Base-by-base conservation (phyloP, 2,329 filamentous ascomycete genomes). In the Leptographium radiaticola region DNA sequence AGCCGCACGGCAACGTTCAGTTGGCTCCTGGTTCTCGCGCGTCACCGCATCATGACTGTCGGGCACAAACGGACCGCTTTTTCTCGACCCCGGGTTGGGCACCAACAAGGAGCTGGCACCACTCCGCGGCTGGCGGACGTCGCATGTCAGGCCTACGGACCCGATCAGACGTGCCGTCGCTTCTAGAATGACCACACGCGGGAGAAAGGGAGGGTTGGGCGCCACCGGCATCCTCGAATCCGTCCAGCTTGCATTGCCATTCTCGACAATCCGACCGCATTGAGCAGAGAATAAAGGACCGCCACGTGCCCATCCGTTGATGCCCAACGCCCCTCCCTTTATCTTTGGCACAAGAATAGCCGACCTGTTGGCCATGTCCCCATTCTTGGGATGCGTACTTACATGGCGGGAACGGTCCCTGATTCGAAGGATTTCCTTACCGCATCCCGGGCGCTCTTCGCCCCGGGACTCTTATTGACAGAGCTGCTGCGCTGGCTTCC, bases 21-120 rank as follows among this genome's bases (percentile, higher is more conserved):
- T 20, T 15, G 20, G 33, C 33, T 20, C 33, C 12, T 9, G 9
- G 9, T 30, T n/a, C 20, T 25, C 34, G 33, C 43, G 46, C 40
- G 51, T 52, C 51, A 52, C 51, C 51, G 51, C 51, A 45, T 46
- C n/a, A 39, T 39, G 42, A n/a, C 51, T 46, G 42, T 52, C 51
- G 51, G 51, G 51, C 51, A 47, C 12, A n/a, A 40, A 52, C 20
- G 49, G 42, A 51, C 40, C 42, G 20, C 49, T 20, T 43, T 36
- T 51, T 25, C 9, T 44, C 49, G 31, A 31, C 12, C 33, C 42
- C 31, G 20, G 40, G 51, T 52, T 52, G 51, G 51, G 51, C 51
- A 52, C 13, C 51, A 52, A 52, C 51, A 34, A 10, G 30, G 12
- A 34, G 31, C 40, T 51, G 39, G 33, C 40, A 51, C 38, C 40